These are phyloP conservation scores for Talaromyces piceae DNA, from an alignment of 2,329 filamentous ascomycete species.

Conservation along the genomic window DNA sequence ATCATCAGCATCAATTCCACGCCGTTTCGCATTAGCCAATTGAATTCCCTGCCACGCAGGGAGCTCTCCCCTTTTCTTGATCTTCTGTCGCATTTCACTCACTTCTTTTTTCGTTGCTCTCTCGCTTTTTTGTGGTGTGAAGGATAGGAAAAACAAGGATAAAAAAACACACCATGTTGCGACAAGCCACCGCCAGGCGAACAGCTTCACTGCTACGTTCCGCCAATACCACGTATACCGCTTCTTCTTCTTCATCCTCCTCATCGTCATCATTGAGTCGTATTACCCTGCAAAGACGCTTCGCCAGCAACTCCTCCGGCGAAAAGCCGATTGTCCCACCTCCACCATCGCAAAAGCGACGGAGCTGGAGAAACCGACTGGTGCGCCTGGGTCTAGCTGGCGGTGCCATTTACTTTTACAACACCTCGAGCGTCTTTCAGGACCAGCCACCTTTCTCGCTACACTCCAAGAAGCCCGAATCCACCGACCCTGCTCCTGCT, in stretches of 20 bases:
- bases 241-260: conserved; percentile 1
- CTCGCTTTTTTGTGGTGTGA: neutral
- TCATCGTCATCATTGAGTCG: conserved; percentile 1
- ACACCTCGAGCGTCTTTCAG: conserved; percentile 79
- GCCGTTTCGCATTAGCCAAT: neutral
- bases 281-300: conserved; percentile 6
- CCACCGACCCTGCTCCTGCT: conserved; percentile 49
- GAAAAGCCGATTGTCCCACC: conserved; percentile 21
- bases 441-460: conserved; percentile 50
- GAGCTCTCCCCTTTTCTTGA: neutral
- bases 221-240: conserved; percentile 5
- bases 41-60: conserved; percentile 2
- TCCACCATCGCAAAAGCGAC: conserved; percentile 54
- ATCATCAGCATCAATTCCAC: neutral
- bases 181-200: conserved; percentile 8
- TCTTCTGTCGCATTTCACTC: neutral
- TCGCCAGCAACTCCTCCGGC: conserved; percentile 10
- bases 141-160: neutral
- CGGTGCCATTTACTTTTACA: conserved; percentile 85
- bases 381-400: conserved; percentile 68
- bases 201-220: conserved; percentile 10
- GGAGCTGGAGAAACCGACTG: conserved; percentile 73
- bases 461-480: conserved; percentile 19
- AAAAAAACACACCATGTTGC: conserved; percentile 7
- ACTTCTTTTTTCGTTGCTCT: neutral